phyloP scores from a whole-genome alignment of 148 eudicot species.

The Diospyros kaki region DNA sequence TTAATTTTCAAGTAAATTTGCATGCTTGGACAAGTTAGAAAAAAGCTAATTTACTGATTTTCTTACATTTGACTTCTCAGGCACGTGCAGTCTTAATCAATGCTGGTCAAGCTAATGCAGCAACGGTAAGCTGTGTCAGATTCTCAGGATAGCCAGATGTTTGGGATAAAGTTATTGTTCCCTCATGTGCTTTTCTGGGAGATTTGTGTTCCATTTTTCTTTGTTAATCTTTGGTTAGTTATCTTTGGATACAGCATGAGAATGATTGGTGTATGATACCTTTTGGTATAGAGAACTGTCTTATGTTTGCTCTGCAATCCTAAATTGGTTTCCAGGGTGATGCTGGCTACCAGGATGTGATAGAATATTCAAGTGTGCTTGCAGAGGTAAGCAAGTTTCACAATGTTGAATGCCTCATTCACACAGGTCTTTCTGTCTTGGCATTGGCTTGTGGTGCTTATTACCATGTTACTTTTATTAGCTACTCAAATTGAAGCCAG shows the following conservation, averaged over 20 bases:
- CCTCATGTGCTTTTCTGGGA: neutral
- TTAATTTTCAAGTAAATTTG: neutral
- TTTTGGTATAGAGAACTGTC: constrained; percentile 7
- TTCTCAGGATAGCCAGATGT: neutral
- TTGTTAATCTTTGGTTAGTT: neutral
- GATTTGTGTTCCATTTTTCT: neutral
- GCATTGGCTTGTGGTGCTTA: neutral
- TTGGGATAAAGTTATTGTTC: neutral
- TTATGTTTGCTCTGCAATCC: neutral
- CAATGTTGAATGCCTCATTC: constrained; percentile 2
- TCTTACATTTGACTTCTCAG: constrained; percentile 28
- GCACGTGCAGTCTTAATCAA: constrained; percentile 96
- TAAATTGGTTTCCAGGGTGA: constrained; percentile 60
- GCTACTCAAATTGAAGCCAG: constrained; percentile 65
- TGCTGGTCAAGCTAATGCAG: constrained; percentile 99
- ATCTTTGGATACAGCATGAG: constrained; percentile 2
- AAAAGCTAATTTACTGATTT: neutral
- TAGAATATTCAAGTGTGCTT: constrained; percentile 73
- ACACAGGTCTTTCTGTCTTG: neutral
- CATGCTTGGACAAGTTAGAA: too few species aligned
- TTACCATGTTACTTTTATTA: constrained; percentile 21
- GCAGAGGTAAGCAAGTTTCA: constrained; percentile 51
- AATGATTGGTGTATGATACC: neutral
- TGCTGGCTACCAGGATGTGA: constrained; percentile 90
- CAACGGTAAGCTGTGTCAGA: constrained; percentile 56